These are phyloP conservation scores for Citrus unshiu DNA, from an alignment of 345 rosid genomes.

Conservation along the genomic window DNA sequence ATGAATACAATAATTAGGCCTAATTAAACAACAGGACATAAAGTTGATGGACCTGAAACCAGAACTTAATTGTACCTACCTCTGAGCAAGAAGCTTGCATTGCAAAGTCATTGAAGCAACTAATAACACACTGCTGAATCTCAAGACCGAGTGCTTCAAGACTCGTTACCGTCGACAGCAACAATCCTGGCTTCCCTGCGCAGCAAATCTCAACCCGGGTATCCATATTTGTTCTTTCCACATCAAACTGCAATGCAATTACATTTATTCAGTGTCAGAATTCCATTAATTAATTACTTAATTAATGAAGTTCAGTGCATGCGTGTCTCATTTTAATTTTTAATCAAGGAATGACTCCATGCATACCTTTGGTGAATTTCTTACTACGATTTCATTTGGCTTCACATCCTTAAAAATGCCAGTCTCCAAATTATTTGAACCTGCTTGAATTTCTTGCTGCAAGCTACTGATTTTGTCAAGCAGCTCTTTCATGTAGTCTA, in stretches of 20 bases:
- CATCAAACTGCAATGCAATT: constrained; percentile 54
- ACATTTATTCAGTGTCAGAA: background rate
- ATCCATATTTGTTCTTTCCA: constrained; percentile 55
- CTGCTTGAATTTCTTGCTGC: constrained; percentile 44
- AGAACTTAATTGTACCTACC: constrained; percentile 27
- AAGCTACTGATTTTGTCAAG: constrained; percentile 52
- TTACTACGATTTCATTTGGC: constrained; percentile 47
- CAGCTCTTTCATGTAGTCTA: constrained; percentile 63
- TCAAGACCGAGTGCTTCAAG: constrained; percentile 84
- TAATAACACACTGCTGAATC: constrained; percentile 89
- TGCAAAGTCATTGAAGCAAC: constrained; percentile 89
- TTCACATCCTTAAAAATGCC: constrained; percentile 46
- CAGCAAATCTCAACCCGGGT: constrained; percentile 77
- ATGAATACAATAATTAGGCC: background rate
- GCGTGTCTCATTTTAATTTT: background rate
- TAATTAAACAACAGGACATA: background rate
- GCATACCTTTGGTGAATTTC: constrained; percentile 88
- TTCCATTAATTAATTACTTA: too few species aligned
- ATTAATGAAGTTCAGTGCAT: background rate
- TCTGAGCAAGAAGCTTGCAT: constrained; percentile 93
- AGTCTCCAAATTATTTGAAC: constrained; percentile 25
- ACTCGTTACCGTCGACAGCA: constrained; percentile 73
- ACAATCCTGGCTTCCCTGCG: constrained; percentile 70
- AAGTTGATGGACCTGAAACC: background rate
- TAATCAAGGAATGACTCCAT: background rate